Percentiles rank a stretch among this genome's conserved stretches.
These are phyloP conservation scores for Xylariaceae sp. DNA, from an alignment of 2,329 filamentous ascomycete species.

Conservation along the genomic window DNA sequence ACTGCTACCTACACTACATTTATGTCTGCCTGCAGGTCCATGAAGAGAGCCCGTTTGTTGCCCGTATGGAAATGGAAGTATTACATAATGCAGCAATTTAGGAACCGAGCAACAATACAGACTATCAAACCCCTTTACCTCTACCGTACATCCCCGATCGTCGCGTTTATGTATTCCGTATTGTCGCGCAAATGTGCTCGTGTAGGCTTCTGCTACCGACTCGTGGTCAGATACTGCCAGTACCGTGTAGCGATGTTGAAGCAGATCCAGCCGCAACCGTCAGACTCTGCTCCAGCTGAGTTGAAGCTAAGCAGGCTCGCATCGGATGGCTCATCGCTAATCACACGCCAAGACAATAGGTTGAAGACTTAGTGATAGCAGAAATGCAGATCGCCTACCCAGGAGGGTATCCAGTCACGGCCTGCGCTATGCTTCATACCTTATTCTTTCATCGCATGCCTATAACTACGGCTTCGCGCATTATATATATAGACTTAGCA, in stretches of 20 bases:
- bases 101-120: too few relatives aligned
- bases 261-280: slow-evolving; percentile 26
- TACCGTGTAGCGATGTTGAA: background rate
- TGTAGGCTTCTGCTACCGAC: background rate
- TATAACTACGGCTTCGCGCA: too few relatives aligned
- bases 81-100: too few relatives aligned
- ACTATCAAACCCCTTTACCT: too few relatives aligned
- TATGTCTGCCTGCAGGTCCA: background rate
- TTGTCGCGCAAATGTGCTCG: background rate
- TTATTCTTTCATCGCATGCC: too few relatives aligned
- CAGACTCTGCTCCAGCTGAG: slow-evolving; percentile 24
- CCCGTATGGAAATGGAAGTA: too few relatives aligned
- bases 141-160: too few relatives aligned
- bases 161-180: too few relatives aligned
- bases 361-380: slow-evolving; percentile 16
- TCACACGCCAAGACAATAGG: slow-evolving; percentile 31
- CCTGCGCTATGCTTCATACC: too few relatives aligned
- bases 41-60: background rate
- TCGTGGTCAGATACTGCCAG: background rate
- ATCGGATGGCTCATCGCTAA: slow-evolving; percentile 26
- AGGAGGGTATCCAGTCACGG: too few relatives aligned
- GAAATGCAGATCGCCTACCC: slow-evolving; percentile 13
- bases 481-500: too few relatives aligned
- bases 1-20: too few relatives aligned
- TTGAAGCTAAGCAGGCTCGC: slow-evolving; percentile 22